These are phyloP conservation scores for Populus tremula DNA, from an alignment of 345 rosid species.

Conservation along the genomic window DNA sequence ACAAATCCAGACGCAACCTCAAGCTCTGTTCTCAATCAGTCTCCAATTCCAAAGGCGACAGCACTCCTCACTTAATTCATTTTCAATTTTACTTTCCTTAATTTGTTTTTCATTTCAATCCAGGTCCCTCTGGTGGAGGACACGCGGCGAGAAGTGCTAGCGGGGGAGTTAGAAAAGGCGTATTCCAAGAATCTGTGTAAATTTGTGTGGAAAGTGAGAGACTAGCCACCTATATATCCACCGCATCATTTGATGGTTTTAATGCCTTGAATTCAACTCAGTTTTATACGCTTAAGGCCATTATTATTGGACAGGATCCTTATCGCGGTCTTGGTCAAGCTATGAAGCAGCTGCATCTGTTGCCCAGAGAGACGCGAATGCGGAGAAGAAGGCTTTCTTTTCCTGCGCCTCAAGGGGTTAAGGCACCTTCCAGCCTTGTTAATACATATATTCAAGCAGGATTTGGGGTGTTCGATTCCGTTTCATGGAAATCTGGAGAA, in stretches of 20 bases:
- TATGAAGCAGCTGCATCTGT: constrained; percentile 30
- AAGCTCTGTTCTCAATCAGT: constrained; percentile 57
- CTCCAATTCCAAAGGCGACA: constrained; percentile 49
- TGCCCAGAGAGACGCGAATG: no score
- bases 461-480: constrained; percentile 83
- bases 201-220: constrained; percentile 56
- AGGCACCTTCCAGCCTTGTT: constrained; percentile 75
- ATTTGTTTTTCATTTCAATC: neutral
- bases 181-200: constrained; percentile 56
- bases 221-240: constrained; percentile 47
- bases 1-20: constrained; percentile 61
- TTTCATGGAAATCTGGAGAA: constrained; percentile 79
- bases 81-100: neutral
- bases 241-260: constrained; percentile 71
- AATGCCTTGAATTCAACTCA: constrained; percentile 80
- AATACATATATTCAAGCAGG: constrained; percentile 58
- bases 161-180: constrained; percentile 63
- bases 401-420: constrained; percentile 81
- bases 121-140: constrained; percentile 47
- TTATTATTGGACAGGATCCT: constrained; percentile 96
- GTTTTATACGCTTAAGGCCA: constrained; percentile 71
- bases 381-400: constrained; percentile 57
- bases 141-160: constrained; percentile 70
- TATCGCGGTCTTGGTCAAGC: constrained; percentile 98
- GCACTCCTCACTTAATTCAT: neutral